These are phyloP conservation scores for Cladobotryum mycophilum DNA, from an alignment of 2,329 filamentous ascomycete species.

Conservation along the genomic window DNA sequence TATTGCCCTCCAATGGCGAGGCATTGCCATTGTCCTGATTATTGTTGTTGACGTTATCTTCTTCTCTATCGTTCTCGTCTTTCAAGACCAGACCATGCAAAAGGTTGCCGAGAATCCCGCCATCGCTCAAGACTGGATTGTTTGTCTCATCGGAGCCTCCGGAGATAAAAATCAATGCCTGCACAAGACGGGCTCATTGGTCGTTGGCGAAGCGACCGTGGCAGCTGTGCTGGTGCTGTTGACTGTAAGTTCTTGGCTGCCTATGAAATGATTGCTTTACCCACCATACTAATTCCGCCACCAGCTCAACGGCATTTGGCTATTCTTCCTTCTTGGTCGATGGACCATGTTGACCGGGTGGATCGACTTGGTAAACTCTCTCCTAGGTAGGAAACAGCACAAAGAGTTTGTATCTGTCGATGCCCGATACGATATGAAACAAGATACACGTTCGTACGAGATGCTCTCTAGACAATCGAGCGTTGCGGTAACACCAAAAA, in stretches of 20 bases:
- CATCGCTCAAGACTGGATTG: constrained; percentile 59
- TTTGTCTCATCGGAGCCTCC: constrained; percentile 55
- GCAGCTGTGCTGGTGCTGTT: constrained; percentile 78
- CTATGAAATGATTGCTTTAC: neutral
- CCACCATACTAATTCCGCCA: constrained; percentile 4
- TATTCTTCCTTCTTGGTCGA: constrained; percentile 73
- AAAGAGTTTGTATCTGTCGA: constrained; percentile 88
- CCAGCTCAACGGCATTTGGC: constrained; percentile 78
- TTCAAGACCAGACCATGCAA: constrained; percentile 68
- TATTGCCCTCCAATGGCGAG: constrained; percentile 88
- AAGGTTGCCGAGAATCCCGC: constrained; percentile 47
- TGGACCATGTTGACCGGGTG: constrained; percentile 83
- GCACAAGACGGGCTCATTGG: constrained; percentile 50
- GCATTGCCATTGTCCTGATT: constrained; percentile 81
- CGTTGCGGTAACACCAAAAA: constrained; percentile 47
- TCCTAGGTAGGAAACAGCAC: constrained; percentile 40
- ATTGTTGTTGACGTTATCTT: constrained; percentile 90
- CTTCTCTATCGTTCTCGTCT: constrained; percentile 86
- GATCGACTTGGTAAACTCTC: constrained; percentile 55
- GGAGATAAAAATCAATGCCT: constrained; percentile 62
- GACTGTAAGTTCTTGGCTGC: constrained; percentile 50
- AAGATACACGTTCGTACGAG: constrained; percentile 68
- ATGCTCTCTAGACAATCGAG: constrained; percentile 62
- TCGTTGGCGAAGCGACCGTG: constrained; percentile 70
- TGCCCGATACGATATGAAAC: constrained; percentile 56